Evolutionary conservation across 495 filamentous ascomycete species (phyloP), one percentile per base, ranked within the genome.

Genomic region (Xylaria acuta): DNA sequence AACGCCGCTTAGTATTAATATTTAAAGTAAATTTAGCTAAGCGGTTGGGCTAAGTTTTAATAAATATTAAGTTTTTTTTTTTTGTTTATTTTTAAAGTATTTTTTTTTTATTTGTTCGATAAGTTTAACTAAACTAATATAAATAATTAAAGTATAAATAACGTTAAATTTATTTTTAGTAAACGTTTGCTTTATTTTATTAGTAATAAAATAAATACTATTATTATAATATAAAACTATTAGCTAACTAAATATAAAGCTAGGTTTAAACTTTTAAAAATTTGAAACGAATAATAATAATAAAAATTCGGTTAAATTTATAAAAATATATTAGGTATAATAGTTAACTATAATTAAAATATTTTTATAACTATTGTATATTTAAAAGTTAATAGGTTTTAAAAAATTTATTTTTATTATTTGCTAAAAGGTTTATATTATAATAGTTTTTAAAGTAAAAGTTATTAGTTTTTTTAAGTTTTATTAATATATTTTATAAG

Each of bases 311-410:
- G 9, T 45, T 38, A 67, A 66, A 7, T 30, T 36, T 63, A 9
- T 45, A 63, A 38, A 40, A 71, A 68, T 63, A 32, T 56, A 3
- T 2, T 56, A 56, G 32, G 9, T 56, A 32, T 30, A 56, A 56
- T 56, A 56, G 14, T 56, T 56, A 12, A 56, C 16, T 32, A 56
- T 32, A 12, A 56, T 56, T 32, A 56, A 2, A 32, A 56, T 56
- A 56, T 56, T 32, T 30, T 56, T 12, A 32, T 56, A 14, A 16
- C 14, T 56, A 56, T 56, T 56, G 32, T 56, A 56, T 1, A 6
- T 5, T 5, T 16, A 27, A 12, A 56, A 56, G 20, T 56, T 27
- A 56, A 56, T 27, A 16, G 16, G 16, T 1, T 14, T 56, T 32
- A 56, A 56, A 56, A 56, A 56, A 14, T 56, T 30, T 56, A 56